Evolutionary conservation across 2,329 filamentous ascomycete species (phyloP), one percentile per base, ranked within the genome.

Genomic region (Sclerotinia minor): DNA sequence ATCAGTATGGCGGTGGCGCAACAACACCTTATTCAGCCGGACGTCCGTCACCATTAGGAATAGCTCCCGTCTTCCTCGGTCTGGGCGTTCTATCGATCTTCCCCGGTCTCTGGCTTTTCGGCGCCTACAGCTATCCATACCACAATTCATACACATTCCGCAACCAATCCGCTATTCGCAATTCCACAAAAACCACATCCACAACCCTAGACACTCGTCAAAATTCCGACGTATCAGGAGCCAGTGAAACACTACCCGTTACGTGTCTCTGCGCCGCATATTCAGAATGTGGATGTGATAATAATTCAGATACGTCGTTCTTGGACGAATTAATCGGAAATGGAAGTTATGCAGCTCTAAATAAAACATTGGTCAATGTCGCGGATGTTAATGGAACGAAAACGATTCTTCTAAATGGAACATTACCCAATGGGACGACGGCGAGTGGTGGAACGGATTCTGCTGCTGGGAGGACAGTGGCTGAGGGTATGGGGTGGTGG

Each of bases 351-450:
- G 75, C 76, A 3, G 79, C 76, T 3, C 80, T 91, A 64, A 89
- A 92, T 79, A 82, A 86, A 73, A 82, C 81, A 0, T 72, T 92
- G 2, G 83, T 92, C 67, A 83, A 81, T 17, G 84, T 94, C 1
- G 85, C 83, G 2, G 79, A 82, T 65, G 83, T 89, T 69, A 88
- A 91, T 67, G 87, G 87, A 61, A 89, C 83, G 1, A 79, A 79
- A 70, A 89, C 85, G 1, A 83, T 95, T 49, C 81, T 91, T 41
- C 80, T 94, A 76, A 92, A 93, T 76, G 92, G 92, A n/a, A 91
- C 89, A 0, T 80, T 94, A 4, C 85, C 88, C 41, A 89, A 90
- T 72, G 87, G 86, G 60, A 90, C 88, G 0, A 88, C 86, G 0
- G 81, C 83, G 0, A 69, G 80, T 6, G 81, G 81, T 17, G 83